Conservation (phyloP, 441 rosid species). For the Euphorbia corollata region DNA sequence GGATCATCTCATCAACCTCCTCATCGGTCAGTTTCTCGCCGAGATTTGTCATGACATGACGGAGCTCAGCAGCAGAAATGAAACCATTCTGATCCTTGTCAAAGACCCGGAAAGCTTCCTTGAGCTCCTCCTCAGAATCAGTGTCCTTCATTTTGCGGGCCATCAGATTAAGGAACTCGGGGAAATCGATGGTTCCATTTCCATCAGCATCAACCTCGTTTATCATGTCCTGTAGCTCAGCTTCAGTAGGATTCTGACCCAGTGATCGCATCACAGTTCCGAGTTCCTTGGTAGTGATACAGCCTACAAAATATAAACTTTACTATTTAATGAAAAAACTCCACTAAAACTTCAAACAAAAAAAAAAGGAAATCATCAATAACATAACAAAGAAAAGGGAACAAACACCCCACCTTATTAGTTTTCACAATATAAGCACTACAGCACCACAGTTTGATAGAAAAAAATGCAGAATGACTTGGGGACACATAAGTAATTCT, state of each 20-base stretch:
- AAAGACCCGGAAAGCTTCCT: conserved; percentile 44
- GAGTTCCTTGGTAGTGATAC: conserved; percentile 64
- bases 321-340: neutral
- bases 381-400: too few relatives aligned
- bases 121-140: conserved; percentile 48
- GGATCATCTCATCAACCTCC: conserved; percentile 51
- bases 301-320: conserved; percentile 32
- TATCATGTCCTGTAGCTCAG: conserved; percentile 66
- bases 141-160: conserved; percentile 60
- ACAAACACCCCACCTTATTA: neutral
- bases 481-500: neutral
- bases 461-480: neutral
- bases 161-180: conserved; percentile 57
- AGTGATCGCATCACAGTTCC: conserved; percentile 63
- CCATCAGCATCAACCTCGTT: conserved; percentile 65
- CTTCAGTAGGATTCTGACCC: conserved; percentile 67
- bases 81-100: conserved; percentile 50
- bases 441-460: neutral
- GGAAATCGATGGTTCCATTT: conserved; percentile 58
- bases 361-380: neutral
- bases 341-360: neutral
- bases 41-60: conserved; percentile 49
- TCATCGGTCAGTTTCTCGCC: conserved; percentile 54
- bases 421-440: neutral
- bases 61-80: conserved; percentile 48